phyloP scores from a whole-genome alignment of 2,329 filamentous ascomycete genomes.

The Cercospora beticola region DNA sequence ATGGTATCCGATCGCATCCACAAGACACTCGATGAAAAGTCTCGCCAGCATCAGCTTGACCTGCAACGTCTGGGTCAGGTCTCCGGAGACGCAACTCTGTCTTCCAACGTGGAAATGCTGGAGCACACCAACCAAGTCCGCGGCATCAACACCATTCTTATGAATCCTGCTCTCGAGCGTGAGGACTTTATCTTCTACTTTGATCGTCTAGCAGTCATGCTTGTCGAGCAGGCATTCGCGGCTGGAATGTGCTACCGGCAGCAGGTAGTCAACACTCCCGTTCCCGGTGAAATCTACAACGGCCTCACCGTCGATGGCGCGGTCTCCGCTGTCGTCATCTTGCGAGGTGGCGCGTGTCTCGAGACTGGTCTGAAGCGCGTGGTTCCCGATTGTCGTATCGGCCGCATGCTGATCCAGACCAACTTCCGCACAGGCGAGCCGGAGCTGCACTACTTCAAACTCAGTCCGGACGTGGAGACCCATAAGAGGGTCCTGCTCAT shows the following conservation, averaged over 20 bases:
- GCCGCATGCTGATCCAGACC: conserved; percentile 89
- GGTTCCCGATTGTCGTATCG: conserved; percentile 88
- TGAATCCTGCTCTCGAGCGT: conserved; percentile 71
- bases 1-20: conserved; percentile 96
- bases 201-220: conserved; percentile 78
- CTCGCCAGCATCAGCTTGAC: conserved; percentile 74
- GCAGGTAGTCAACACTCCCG: conserved; percentile 67
- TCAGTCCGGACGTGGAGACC: conserved; percentile 69
- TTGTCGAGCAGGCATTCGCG: conserved; percentile 81
- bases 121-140: conserved; percentile 75
- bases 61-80: conserved; percentile 73
- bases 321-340: conserved; percentile 79
- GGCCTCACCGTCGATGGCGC: conserved; percentile 71
- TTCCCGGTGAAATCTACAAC: conserved; percentile 62
- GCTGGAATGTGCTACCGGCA: conserved; percentile 67
- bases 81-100: conserved; percentile 66
- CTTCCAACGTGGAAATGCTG: conserved; percentile 71
- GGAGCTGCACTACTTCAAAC: conserved; percentile 83
- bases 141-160: conserved; percentile 88
- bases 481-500: conserved; percentile 83
- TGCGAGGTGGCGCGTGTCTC: conserved; percentile 84
- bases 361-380: conserved; percentile 86
- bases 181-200: conserved; percentile 99
- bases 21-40: conserved; percentile 83
- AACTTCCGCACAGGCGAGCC: conserved; percentile 76